These are phyloP conservation scores for Vigna nakashimae DNA, from an alignment of 306 rosid genomes.

Conservation along the genomic window DNA sequence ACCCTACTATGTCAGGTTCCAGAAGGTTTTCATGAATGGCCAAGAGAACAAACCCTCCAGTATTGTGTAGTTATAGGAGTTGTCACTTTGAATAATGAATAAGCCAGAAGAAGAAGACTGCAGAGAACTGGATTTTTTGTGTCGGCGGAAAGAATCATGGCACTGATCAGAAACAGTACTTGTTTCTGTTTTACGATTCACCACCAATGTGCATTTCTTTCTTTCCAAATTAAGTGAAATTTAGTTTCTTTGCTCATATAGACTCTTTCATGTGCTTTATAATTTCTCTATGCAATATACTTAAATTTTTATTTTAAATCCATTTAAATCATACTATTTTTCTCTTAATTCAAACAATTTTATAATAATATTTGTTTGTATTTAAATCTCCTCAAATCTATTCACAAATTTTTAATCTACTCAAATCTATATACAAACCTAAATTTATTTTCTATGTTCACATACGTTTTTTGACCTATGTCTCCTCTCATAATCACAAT, in stretches of 20 bases:
- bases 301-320: too few species aligned
- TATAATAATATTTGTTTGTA: too few species aligned
- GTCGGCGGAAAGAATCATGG: neutral
- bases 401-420: too few species aligned
- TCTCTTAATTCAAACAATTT: too few species aligned
- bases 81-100: slow-evolving; percentile 1
- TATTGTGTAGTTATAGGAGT: neutral
- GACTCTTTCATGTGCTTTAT: neutral
- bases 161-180: neutral
- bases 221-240: neutral
- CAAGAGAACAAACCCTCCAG: slow-evolving; percentile 27
- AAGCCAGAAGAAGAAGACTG: neutral
- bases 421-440: too few species aligned
- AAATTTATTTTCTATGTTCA: too few species aligned
- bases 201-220: neutral
- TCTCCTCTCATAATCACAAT: too few species aligned
- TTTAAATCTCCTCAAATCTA: too few species aligned
- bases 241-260: neutral
- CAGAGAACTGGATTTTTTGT: neutral
- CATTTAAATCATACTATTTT: too few species aligned
- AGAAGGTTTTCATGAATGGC: neutral
- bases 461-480: too few species aligned
- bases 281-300: neutral
- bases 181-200: slow-evolving; percentile 9
- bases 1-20: slow-evolving; percentile 48